Base-by-base conservation (phyloP, 73 alveolate genomes). In the Tetrahymena malaccensis region DNA sequence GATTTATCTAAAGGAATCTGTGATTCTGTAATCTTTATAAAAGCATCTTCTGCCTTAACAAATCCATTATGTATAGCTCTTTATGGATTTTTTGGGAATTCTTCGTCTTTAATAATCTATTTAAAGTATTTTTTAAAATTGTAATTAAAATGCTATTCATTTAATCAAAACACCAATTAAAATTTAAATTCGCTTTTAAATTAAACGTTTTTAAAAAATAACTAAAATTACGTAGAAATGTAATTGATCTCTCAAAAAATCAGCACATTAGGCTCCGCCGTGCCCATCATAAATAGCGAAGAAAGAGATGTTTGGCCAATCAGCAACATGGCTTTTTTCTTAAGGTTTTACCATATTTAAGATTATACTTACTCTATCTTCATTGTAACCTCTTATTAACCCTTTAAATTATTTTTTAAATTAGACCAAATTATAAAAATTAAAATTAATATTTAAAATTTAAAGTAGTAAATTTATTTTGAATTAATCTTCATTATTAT, bases 291-390 rank as follows among this genome's bases (percentile, higher is more conserved):
- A 96, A 93, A 96, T 94, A 15, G 97, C 98, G 84, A 96, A 96
- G 93, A 96, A 97, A 35, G 98, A 97, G 57, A 96, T 85, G 38
- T 93, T 93, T 33, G 98, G 98, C 98, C 98, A 97, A 85, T 94
- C 95, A 93, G 96, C 83, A 34, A 70, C 95, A 38, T 34, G 58
- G 34, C 34, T 94, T 58, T 93, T 43, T 85, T 96, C 55, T 9
- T 93, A 27, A 94, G 99, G 99, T 25, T 97, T 97, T 84, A 94
- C 93, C 56, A 97, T 94, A 40, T 96, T 97, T 44, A 97, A 85
- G 12, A 98, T 96, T 17, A 98, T 98, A 10, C 98, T 96, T n/a
- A 97, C 99, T 96, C 98, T 85, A 43, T 98, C 99, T 94, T 98
- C 99, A 85, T 98, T 98, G 56, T 98, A 97, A 34, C 96, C 95